Evolutionary conservation across 345 rosid species (phyloP).

Genomic region (Citrus reticulata): DNA sequence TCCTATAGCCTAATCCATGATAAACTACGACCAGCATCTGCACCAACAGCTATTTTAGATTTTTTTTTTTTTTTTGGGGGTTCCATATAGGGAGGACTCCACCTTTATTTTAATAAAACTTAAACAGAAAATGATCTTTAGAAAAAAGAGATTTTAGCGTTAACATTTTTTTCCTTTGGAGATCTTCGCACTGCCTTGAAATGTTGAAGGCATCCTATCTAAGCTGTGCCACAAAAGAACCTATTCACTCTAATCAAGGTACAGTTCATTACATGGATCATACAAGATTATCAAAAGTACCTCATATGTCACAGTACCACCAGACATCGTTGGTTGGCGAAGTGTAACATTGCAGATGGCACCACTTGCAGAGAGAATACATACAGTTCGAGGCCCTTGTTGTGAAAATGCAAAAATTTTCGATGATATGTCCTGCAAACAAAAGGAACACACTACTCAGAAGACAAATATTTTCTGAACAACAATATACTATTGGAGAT

Average conservation of each 20-base stretch:
- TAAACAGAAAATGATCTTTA: neutral
- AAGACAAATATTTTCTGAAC: neutral
- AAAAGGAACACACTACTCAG: neutral
- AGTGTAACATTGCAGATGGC: constrained; percentile 69
- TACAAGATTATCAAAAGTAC: constrained; percentile 28
- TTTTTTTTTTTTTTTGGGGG: neutral
- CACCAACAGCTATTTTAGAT: neutral
- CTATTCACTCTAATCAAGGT: neutral
- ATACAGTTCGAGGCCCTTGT: constrained; percentile 79
- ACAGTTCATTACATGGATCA: neutral
- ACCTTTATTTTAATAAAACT: too few species aligned
- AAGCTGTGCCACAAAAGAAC: constrained; percentile 5
- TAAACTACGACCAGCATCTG: neutral
- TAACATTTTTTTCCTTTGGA: neutral
- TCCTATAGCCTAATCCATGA: neutral
- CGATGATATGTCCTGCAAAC: constrained; percentile 69
- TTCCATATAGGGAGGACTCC: neutral
- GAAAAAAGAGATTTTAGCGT: neutral
- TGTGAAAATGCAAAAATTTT: constrained; percentile 68
- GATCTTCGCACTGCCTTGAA: neutral
- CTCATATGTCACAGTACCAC: constrained; percentile 69
- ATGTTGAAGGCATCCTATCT: neutral
- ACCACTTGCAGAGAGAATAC: constrained; percentile 91
- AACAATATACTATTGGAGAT: neutral
- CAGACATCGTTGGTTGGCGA: constrained; percentile 51